A percentile compares a stretch with the other conserved stretches of the same genome.
phyloP scores from a whole-genome alignment of 768 basidiomycete genomes.

The Termitomyces sp. region DNA sequence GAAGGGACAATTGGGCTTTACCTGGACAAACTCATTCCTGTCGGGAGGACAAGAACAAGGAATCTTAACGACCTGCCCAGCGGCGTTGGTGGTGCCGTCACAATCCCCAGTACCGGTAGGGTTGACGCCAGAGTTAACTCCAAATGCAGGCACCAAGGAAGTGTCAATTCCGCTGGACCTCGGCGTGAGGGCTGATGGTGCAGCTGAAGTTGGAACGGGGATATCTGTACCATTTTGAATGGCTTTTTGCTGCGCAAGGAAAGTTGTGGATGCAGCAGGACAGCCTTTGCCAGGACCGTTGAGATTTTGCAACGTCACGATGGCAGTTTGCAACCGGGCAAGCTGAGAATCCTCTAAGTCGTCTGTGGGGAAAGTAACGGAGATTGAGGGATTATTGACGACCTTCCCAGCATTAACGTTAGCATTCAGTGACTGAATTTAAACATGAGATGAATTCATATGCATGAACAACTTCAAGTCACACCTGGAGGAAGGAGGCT shows the following conservation, averaged over 20 bases:
- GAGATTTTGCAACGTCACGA: conserved; percentile 71
- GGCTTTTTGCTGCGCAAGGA: conserved; percentile 35
- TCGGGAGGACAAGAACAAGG: conserved; percentile 64
- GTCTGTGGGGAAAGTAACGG: conserved; percentile 59
- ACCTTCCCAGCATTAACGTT: conserved; percentile 59
- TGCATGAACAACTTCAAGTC: conserved; percentile 4
- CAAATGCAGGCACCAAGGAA: conserved; percentile 53
- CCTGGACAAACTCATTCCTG: conserved; percentile 44
- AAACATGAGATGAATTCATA: background rate
- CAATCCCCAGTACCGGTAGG: conserved; percentile 59
- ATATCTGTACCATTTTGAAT: conserved; percentile 25
- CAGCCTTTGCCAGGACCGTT: conserved; percentile 63
- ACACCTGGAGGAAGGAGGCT: conserved; percentile 44
- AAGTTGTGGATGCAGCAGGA: conserved; percentile 60
- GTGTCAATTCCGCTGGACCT: background rate
- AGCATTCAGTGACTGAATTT: conserved; percentile 32
- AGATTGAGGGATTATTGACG: conserved; percentile 57
- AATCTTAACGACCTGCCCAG: conserved; percentile 52
- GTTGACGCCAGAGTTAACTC: conserved; percentile 46
- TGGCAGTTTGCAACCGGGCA: conserved; percentile 51
- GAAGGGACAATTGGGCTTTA: conserved; percentile 20
- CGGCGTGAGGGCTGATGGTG: conserved; percentile 22
- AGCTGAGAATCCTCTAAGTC: conserved; percentile 44
- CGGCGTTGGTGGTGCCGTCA: conserved; percentile 54
- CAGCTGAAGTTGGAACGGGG: conserved; percentile 12